A percentile compares a stretch with the other conserved stretches of the same genome.
phyloP scores from a whole-genome alignment of 2,329 filamentous ascomycete genomes.

The Ophiostoma himal-ulmi region DNA sequence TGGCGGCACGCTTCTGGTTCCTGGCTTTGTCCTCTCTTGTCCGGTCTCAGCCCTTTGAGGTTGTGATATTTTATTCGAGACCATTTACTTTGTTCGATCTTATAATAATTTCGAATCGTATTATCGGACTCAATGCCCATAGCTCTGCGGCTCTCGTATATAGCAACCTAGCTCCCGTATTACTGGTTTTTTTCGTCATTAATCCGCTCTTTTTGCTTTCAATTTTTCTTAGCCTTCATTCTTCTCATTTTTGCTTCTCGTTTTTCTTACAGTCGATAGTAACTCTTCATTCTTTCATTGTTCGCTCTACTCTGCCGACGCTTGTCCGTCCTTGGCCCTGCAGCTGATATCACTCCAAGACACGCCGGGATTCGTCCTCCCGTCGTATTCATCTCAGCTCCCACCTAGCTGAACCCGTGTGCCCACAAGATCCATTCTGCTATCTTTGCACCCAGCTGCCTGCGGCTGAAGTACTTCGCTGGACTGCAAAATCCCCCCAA shows the following conservation, averaged over 20 bases:
- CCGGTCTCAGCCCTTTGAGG: not conserved
- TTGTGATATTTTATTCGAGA: not conserved
- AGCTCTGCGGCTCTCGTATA: not conserved
- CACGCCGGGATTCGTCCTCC: not conserved
- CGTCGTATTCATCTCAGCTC: slow-evolving; percentile 4
- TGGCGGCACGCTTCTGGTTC: slow-evolving; percentile 1
- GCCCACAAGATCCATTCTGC: not conserved
- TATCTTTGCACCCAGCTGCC: not conserved
- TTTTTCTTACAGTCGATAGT: not conserved
- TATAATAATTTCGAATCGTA: not conserved
- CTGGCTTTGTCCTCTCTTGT: not conserved
- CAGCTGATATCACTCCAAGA: not conserved
- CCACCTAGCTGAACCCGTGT: not conserved
- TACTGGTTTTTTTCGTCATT: not conserved
- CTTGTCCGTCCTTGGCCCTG: not conserved
- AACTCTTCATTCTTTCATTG: not conserved
- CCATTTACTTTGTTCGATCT: not conserved
- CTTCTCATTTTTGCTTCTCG: not conserved
- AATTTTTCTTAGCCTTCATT: not conserved
- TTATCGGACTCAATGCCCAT: not conserved
- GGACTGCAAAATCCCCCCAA: not conserved
- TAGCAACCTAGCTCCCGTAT: not conserved
- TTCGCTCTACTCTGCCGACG: not conserved
- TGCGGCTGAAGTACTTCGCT: not conserved
- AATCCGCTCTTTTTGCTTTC: not conserved